Percentiles rank a stretch among this genome's conserved stretches.
Evolutionary conservation across 306 rosid species (phyloP).

Genomic region (Lagenaria siceraria): DNA sequence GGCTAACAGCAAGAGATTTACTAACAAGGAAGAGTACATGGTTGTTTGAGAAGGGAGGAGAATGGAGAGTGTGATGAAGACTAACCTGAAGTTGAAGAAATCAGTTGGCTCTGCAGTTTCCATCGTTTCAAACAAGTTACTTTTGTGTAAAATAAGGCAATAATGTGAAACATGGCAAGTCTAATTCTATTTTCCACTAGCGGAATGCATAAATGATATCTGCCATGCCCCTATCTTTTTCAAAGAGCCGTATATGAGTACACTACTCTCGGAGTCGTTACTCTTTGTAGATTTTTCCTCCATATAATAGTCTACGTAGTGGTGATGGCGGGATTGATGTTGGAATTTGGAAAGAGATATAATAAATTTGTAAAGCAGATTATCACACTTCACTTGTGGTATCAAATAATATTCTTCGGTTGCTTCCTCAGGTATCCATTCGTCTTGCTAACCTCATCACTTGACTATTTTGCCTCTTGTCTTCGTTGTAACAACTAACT

Average conservation of each 20-base stretch:
- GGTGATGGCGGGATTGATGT: conserved; percentile 16
- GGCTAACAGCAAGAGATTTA: conserved; percentile 2
- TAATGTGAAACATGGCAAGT: not conserved
- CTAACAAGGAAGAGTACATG: not conserved
- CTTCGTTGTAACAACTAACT: not conserved
- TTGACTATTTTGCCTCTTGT: not conserved
- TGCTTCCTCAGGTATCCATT: not conserved
- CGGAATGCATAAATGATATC: not conserved
- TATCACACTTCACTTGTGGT: conserved; percentile 15
- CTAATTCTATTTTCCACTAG: not conserved
- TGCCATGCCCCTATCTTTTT: conserved; percentile 4
- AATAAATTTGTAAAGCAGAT: not conserved
- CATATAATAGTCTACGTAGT: conserved; percentile 6
- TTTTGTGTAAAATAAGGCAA: not conserved
- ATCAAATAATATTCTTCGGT: conserved; percentile 26
- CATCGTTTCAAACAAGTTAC: not conserved
- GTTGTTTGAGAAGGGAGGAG: not conserved
- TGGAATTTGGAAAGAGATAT: conserved; percentile 6
- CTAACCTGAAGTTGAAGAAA: not conserved
- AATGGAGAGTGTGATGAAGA: not conserved
- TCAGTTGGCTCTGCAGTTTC: not conserved
- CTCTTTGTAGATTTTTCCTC: not conserved
- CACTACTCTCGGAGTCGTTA: not conserved
- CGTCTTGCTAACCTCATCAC: conserved; percentile 3
- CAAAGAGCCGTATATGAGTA: not conserved